Conservation (phyloP, 2,329 filamentous ascomycete species). For the Colletotrichum sp. region DNA sequence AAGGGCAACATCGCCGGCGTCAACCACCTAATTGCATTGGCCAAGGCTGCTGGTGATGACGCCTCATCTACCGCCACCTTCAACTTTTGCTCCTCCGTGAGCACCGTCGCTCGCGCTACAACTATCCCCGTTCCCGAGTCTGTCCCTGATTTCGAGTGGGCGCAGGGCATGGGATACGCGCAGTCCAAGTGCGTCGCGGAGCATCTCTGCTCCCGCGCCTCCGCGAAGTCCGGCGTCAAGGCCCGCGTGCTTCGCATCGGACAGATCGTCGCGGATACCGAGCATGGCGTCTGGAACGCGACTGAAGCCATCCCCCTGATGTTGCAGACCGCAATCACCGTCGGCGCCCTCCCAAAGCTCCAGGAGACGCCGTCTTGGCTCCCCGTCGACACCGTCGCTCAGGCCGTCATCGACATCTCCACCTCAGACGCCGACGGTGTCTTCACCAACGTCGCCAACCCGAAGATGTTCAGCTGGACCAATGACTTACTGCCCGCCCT, state of each 20-base stretch:
- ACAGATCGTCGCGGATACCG: conserved; percentile 54
- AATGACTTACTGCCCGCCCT: conserved; percentile 54
- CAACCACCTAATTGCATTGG: conserved; percentile 45
- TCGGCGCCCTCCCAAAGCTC: conserved; percentile 49
- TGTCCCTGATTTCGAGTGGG: conserved; percentile 37
- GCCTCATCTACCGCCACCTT: conserved; percentile 33
- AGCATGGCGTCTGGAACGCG: conserved; percentile 54
- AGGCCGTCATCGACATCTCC: conserved; percentile 42
- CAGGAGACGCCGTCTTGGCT: conserved; percentile 50
- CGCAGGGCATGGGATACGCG: conserved; percentile 47
- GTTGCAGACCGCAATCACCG: conserved; percentile 47
- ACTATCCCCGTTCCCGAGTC: conserved; percentile 36
- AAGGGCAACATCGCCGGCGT: conserved; percentile 49
- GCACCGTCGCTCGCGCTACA: conserved; percentile 41
- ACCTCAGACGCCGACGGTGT: conserved; percentile 32
- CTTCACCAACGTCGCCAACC: conserved; percentile 54
- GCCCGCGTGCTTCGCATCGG: conserved; percentile 50
- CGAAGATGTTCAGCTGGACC: conserved; percentile 53
- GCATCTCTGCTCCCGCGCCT: conserved; percentile 37
- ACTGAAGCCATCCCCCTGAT: conserved; percentile 59
- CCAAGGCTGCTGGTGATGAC: conserved; percentile 17
- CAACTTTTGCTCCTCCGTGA: conserved; percentile 57
- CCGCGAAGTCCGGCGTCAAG: conserved; percentile 31
- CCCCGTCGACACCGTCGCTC: conserved; percentile 49
- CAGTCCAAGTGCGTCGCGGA: conserved; percentile 47